These are phyloP conservation scores for Candida piceae DNA, from an alignment of 805 yeast genomes.

Conservation along the genomic window DNA sequence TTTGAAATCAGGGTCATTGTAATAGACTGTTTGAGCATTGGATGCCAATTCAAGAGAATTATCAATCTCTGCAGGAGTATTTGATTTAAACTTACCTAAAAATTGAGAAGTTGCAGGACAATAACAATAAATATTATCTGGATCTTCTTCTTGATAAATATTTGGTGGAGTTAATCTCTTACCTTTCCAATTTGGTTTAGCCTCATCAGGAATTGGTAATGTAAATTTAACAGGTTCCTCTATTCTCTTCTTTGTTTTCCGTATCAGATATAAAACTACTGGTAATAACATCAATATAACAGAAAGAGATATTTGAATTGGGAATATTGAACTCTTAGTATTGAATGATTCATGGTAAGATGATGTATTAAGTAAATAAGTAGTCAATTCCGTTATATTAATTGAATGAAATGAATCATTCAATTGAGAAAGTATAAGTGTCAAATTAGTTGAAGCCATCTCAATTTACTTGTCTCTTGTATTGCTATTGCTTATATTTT, in stretches of 20 bases:
- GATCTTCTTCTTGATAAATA: conserved; percentile 55
- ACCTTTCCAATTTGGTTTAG: conserved; percentile 90
- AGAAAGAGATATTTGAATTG: conserved; percentile 28
- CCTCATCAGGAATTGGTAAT: conserved; percentile 65
- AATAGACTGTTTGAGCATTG: conserved; percentile 50
- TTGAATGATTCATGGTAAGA: conserved; percentile 7
- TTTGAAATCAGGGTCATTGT: conserved; percentile 45
- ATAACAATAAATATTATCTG: conserved; percentile 68
- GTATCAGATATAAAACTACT: conserved; percentile 15
- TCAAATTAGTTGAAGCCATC: conserved; percentile 15
- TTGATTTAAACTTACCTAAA: conserved; percentile 66
- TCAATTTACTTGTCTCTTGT: conserved; percentile 2
- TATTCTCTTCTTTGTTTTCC: conserved; percentile 20
- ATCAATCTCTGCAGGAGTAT: conserved; percentile 69
- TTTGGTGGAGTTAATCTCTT: conserved; percentile 64
- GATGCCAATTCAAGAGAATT: conserved; percentile 47
- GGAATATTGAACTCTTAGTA: conserved; percentile 14
- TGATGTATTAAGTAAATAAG: conserved; percentile 12
- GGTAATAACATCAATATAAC: conserved; percentile 23
- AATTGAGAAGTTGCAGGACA: conserved; percentile 97
- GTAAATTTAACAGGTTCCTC: conserved; percentile 42
- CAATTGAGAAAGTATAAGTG: conserved; percentile 18
- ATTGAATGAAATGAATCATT: conserved; percentile 20
- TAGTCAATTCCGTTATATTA: conserved; percentile 14
- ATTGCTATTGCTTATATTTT: no score